Conservation (phyloP, 352 stramenopile species). For the Pilasporangium apinafurcum region DNA sequence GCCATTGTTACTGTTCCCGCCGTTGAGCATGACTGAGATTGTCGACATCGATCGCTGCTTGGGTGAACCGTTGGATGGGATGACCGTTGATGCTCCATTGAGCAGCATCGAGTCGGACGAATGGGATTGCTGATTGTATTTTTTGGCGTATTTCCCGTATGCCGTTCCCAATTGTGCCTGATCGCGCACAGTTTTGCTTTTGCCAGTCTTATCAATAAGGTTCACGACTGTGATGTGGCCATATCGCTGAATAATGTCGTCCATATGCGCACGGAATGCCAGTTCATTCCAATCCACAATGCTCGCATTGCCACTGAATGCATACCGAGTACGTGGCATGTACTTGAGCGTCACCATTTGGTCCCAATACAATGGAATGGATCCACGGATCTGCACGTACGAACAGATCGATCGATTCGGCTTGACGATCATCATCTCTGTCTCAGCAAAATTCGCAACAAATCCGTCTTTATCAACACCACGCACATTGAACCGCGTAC, state of each 20-base stretch:
- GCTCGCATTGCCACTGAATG: slow-evolving; percentile 44
- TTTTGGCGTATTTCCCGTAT: slow-evolving; percentile 83
- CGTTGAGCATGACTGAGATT: background rate
- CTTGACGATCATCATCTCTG: slow-evolving; percentile 86
- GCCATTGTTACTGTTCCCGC: slow-evolving; percentile 12
- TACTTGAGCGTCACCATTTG: slow-evolving; percentile 90
- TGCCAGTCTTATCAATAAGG: slow-evolving; percentile 88
- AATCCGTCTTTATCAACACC: slow-evolving; percentile 86
- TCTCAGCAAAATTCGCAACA: slow-evolving; percentile 94
- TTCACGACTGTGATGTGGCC: slow-evolving; percentile 87
- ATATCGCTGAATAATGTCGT: slow-evolving; percentile 66
- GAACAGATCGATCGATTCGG: slow-evolving; percentile 68
- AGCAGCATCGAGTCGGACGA: slow-evolving; percentile 32
- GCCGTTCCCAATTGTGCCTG: slow-evolving; percentile 87
- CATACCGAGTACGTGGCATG: slow-evolving; percentile 80
- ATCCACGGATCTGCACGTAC: slow-evolving; percentile 93
- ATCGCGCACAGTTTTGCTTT: slow-evolving; percentile 63
- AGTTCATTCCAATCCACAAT: slow-evolving; percentile 74
- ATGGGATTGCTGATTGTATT: slow-evolving; percentile 72
- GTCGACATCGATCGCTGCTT: slow-evolving; percentile 14
- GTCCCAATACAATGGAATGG: slow-evolving; percentile 93
- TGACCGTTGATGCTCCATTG: background rate
- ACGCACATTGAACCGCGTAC: slow-evolving; percentile 90
- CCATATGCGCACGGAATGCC: slow-evolving; percentile 61
- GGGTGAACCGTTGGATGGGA: slow-evolving; percentile 24